phyloP scores from a whole-genome alignment of 345 rosid species.

The Luvunga scandens region DNA sequence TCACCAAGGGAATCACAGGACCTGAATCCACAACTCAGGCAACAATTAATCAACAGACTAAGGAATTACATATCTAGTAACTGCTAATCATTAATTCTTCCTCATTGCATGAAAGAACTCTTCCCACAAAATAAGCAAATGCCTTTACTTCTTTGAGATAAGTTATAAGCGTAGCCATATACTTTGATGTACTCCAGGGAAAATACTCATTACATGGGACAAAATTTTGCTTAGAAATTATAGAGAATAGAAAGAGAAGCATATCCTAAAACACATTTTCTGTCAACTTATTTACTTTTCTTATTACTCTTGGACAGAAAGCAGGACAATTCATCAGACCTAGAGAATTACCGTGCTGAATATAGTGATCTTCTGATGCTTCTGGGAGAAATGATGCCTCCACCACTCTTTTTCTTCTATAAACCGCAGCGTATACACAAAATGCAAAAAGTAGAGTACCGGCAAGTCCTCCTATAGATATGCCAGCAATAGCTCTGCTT shows the following conservation, averaged over 20 bases:
- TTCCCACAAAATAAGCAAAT: not conserved
- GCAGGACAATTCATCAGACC: not conserved
- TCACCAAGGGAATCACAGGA: slow-evolving; percentile 12
- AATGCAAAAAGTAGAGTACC: slow-evolving; percentile 21
- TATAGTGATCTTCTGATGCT: slow-evolving; percentile 21
- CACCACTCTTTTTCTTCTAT: slow-evolving; percentile 24
- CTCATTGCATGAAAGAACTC: not conserved
- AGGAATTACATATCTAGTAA: not conserved
- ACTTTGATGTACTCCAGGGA: too few species aligned
- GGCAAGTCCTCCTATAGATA: slow-evolving; percentile 34
- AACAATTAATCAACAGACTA: not conserved
- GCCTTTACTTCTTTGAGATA: not conserved
- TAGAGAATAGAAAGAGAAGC: too few species aligned
- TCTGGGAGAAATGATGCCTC: slow-evolving; percentile 19
- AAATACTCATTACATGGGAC: too few species aligned
- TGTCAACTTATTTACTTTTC: not conserved
- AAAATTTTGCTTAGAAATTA: too few species aligned
- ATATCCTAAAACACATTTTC: not conserved
- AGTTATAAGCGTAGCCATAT: too few species aligned
- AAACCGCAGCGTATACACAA: slow-evolving; percentile 21
- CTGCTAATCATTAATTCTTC: not conserved
- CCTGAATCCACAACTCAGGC: slow-evolving; percentile 10
- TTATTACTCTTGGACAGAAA: not conserved
- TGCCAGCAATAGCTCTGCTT: slow-evolving; percentile 29
- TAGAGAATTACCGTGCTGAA: slow-evolving; percentile 23